These are phyloP conservation scores for Aspergillus coremiiformis DNA, from an alignment of 495 filamentous ascomycete genomes.

Conservation along the genomic window DNA sequence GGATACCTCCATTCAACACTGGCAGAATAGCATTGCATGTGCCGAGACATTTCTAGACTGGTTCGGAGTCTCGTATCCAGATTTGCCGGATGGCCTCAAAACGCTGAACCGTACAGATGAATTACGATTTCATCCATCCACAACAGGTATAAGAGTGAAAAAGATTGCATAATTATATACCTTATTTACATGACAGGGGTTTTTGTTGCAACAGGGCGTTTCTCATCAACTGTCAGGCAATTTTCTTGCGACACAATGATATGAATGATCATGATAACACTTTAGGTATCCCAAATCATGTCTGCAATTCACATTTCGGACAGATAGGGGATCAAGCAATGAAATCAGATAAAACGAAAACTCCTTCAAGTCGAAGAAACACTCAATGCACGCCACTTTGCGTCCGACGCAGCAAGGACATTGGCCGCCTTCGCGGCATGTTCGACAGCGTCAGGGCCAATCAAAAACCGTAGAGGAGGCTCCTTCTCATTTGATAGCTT, in stretches of 20 bases:
- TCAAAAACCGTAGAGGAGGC: constrained; percentile 18
- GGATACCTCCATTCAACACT: constrained; percentile 51
- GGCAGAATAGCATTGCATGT: constrained; percentile 61
- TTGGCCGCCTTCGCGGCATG: constrained; percentile 12
- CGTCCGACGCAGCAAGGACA: constrained; percentile 14
- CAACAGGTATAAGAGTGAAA: too few relatives aligned
- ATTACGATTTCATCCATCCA: too few relatives aligned
- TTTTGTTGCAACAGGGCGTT: too few relatives aligned
- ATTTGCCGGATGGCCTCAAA: constrained; percentile 49
- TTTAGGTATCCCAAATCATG: too few relatives aligned
- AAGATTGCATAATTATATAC: too few relatives aligned
- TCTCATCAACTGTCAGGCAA: too few relatives aligned
- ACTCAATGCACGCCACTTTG: constrained; percentile 18
- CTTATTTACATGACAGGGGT: too few relatives aligned
- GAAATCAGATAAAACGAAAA: too few relatives aligned
- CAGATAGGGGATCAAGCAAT: too few relatives aligned
- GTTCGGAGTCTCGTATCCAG: constrained; percentile 56
- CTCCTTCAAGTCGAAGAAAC: constrained; percentile 8
- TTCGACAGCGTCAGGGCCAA: constrained; percentile 23
- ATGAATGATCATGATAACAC: too few relatives aligned
- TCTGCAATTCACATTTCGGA: too few relatives aligned
- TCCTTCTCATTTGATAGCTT: constrained; percentile 13
- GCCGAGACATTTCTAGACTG: constrained; percentile 58
- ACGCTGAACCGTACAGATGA: constrained; percentile 46
- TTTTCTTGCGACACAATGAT: too few relatives aligned